These are phyloP conservation scores for Trichoderma sp. DNA, from an alignment of 2,329 filamentous ascomycete species.

Conservation along the genomic window DNA sequence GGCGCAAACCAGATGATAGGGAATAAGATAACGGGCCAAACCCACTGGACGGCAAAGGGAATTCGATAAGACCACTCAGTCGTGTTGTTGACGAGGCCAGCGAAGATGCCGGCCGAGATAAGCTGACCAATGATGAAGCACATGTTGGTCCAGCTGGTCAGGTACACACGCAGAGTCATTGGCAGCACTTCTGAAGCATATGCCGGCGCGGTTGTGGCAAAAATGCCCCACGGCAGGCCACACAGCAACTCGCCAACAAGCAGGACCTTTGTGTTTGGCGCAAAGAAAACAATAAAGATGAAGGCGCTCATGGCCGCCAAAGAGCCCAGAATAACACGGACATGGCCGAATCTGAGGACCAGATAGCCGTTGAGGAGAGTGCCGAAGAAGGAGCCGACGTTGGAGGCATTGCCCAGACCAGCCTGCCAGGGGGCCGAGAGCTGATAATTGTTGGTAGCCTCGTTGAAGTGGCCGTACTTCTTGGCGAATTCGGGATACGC, in stretches of 20 bases:
- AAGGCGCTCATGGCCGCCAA: conserved; percentile 34
- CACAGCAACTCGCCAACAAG: conserved; percentile 44
- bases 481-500: conserved; percentile 29
- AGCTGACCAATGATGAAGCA: conserved; percentile 48
- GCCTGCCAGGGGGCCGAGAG: conserved; percentile 50
- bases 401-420: conserved; percentile 42
- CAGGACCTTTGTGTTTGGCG: conserved; percentile 36
- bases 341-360: conserved; percentile 42
- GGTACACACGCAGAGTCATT: conserved; percentile 39
- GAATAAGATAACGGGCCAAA: conserved; percentile 44
- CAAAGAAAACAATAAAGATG: conserved; percentile 48
- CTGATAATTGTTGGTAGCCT: conserved; percentile 29
- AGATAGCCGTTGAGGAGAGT: conserved; percentile 44
- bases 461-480: conserved; percentile 17
- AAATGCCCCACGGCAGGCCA: conserved; percentile 45
- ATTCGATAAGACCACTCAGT: conserved; percentile 45
- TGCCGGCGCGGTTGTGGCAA: conserved; percentile 43
- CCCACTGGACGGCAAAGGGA: conserved; percentile 49
- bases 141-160: conserved; percentile 47
- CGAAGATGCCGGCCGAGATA: conserved; percentile 36
- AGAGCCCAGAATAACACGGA: conserved; percentile 27
- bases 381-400: conserved; percentile 48
- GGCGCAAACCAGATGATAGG: conserved; percentile 42
- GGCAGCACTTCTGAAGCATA: conserved; percentile 47
- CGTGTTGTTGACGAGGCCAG: conserved; percentile 28